Base-by-base conservation (phyloP, 441 rosid genomes). In the Populus hybrid region DNA sequence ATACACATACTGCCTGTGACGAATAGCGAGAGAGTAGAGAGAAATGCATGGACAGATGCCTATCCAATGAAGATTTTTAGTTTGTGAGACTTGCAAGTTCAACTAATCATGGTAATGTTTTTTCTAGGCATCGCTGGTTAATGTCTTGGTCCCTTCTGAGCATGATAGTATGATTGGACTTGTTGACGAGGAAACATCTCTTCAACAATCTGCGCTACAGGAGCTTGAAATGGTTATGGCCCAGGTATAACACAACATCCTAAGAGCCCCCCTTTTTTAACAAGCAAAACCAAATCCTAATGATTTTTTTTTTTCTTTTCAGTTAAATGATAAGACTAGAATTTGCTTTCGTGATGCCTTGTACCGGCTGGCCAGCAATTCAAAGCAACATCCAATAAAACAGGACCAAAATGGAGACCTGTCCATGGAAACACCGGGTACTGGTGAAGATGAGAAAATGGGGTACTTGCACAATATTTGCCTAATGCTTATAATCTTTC, bases 291-390 rank as follows among this genome's bases (percentile, higher is more conserved):
- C 38, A 26, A 23, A 67, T 67, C 18, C 64, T 75, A 77, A 70
- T 35, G 18, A 32, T 23, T 69, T 59, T 70, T 42, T 42, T 59
- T 40, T 71, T 72, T 81, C 12, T 77, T 74, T 66, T 57, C 86
- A 96, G 99, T 83, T 96, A 82, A 82, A 84, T 1, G 84, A 87
- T 71, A 83, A 84, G 79, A 86, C 91, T 12, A 86, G 98, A 26
- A 86, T 90, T 46, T 90, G 98, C 83, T 86, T 96, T 76, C 93
- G 94, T 24, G 98, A 95, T 83, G 89, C 95, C 16, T 83, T 95
- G 79, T 92, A 95, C 84, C 99, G 97, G 65, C 91, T 95, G 67
- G 97, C 99, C 53, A 86, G 85, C 83, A 86, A 82, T 82, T 85
- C 99, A 8, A 79, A 75, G 67, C 84, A 85, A 65, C 82, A 81